These are phyloP conservation scores for Fusarium tricinctum DNA, from an alignment of 2,329 filamentous ascomycete species.

Conservation along the genomic window DNA sequence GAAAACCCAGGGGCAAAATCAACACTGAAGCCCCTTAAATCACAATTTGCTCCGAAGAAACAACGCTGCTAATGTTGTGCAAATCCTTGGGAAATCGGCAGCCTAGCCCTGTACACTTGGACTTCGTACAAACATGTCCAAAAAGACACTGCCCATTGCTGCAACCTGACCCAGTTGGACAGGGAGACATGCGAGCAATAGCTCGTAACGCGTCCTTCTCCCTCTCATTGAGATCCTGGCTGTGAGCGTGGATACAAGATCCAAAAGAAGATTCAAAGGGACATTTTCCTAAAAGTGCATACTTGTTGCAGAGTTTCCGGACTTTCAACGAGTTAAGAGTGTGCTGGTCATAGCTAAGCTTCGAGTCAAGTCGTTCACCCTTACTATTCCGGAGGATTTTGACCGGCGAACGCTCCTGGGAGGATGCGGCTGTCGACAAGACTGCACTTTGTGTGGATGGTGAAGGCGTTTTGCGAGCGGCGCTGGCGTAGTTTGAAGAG, in stretches of 20 bases:
- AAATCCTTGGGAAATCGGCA: not conserved
- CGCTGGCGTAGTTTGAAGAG: conserved; percentile 28
- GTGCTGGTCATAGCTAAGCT: conserved; percentile 33
- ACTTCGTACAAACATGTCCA: conserved; percentile 40
- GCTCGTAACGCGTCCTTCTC: conserved; percentile 50
- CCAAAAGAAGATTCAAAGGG: not conserved
- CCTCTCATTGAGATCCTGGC: conserved; percentile 31
- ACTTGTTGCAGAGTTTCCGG: conserved; percentile 54
- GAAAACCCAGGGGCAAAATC: not conserved
- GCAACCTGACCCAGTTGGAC: conserved; percentile 49
- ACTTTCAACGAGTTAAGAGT: conserved; percentile 47
- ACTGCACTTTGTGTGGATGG: not conserved
- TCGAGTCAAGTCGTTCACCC: conserved; percentile 50
- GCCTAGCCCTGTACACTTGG: not conserved
- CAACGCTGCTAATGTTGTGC: not conserved
- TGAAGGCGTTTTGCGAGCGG: not conserved
- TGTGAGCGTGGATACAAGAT: conserved; percentile 50
- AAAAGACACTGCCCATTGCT: conserved; percentile 36
- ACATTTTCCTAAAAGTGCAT: conserved; percentile 50
- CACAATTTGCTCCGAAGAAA: not conserved
- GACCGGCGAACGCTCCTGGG: not conserved
- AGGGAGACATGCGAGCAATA: conserved; percentile 51
- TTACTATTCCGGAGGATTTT: conserved; percentile 41
- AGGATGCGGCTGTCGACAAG: no score
- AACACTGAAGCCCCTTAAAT: not conserved